Base-by-base conservation (phyloP, 371 early-diverging fungal genomes). In the Mucor velutinosus region DNA sequence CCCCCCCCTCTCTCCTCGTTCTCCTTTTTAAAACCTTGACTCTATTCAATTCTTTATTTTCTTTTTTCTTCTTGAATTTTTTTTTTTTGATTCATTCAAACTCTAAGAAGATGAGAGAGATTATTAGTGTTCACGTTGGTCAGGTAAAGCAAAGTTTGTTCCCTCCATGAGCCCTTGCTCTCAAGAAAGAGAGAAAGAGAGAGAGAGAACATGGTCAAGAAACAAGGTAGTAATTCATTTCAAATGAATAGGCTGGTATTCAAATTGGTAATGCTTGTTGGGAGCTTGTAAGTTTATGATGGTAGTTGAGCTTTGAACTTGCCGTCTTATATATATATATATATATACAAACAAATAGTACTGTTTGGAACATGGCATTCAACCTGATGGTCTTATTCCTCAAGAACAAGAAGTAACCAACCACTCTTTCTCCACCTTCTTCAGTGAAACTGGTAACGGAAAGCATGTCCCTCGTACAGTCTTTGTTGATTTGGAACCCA, bases 201-300 rank as follows among this genome's bases (percentile, higher is more conserved):
- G 30, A 30, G 21, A 41, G 17, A 14, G 1, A 43, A 43, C 10
- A 10, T 10, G 30, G 7, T 35, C 35, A 43, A 43, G 43, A 43
- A 11, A 43, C 43, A 43, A 43, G 43, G 43, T 43, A 43, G 43
- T 43, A 43, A 43, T 17, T 43, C 15, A 43, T 43, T 17, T 43
- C 15, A 43, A 43, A 49, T 49, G 49, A 49, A 49, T 49, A 99
- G 89, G 99, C 99, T 75, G 99, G 99, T 94, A 95, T 99, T 78
- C 99, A 99, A 87, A 99, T 99, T 80, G 99, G 99, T 91, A 99
- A 99, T 90, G 94, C 98, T 86, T 99, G 99, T 88, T 99, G 99
- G 99, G 99, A 99, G 82, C 67, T 76, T 60, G 49, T 49, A 49
- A 49, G 49, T 49, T 47, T 3, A 30, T 30, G 30, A 30, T 19